Conservation (phyloP, 2,329 filamentous ascomycete genomes). For the Thelonectria olida region DNA sequence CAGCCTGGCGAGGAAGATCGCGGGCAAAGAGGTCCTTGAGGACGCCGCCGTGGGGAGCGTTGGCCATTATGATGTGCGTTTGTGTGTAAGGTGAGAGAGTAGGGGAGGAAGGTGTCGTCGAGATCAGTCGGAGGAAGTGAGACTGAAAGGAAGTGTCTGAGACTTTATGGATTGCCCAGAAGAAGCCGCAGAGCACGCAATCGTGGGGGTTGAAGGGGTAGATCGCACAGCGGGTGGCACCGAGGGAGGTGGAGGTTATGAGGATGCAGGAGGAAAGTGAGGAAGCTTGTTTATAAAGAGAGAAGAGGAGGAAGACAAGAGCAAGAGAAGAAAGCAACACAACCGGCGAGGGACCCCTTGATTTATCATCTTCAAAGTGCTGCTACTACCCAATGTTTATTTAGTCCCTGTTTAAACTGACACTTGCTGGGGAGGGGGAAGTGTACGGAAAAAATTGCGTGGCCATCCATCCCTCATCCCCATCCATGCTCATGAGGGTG, state of each 20-base stretch:
- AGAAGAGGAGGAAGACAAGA: conserved; percentile 7
- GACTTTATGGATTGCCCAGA: conserved; percentile 23
- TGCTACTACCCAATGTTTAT: conserved; percentile 35
- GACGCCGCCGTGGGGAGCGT: conserved; percentile 85
- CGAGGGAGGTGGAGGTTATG: conserved; percentile 15
- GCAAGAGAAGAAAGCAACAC: conserved; percentile 9
- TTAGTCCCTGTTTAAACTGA: conserved; percentile 25
- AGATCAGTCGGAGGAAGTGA: conserved; percentile 11
- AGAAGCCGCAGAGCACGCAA: conserved; percentile 43
- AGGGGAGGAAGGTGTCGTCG: conserved; percentile 9
- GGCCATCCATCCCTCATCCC: conserved; percentile 18
- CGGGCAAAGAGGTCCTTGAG: conserved; percentile 98
- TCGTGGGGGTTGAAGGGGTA: conserved; percentile 41
- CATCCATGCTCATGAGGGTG: conserved; percentile 7
- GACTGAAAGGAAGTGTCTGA: conserved; percentile 6
- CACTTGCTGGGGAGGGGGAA: conserved; percentile 25
- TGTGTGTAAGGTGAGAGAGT: background rate
- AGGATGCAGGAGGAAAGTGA: background rate
- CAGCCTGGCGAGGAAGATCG: conserved; percentile 82
- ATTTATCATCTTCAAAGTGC: conserved; percentile 37
- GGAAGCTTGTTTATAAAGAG: conserved; percentile 9
- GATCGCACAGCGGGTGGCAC: conserved; percentile 21
- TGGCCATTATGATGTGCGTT: conserved; percentile 63
- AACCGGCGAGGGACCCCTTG: conserved; percentile 20
- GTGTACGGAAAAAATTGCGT: conserved; percentile 37